Base-by-base conservation (phyloP, 805 yeast genomes). In the Wickerhamiella sergipiensis region DNA sequence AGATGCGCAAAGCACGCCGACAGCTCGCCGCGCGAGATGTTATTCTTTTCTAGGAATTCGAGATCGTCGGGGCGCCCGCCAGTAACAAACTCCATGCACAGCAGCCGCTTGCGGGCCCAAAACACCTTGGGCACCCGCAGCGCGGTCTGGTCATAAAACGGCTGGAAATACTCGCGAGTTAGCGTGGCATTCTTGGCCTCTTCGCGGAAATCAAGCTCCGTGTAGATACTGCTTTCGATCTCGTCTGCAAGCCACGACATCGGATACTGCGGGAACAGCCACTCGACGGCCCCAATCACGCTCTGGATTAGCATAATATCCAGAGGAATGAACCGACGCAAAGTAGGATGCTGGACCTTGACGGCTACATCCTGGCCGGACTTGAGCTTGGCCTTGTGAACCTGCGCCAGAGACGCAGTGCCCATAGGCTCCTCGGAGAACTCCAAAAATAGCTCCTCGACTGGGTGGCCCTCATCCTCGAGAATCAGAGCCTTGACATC, bases 161-260 rank as follows among this genome's bases (percentile, higher is more conserved):
- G 64, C 47, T 69, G 62, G 64, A 92, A 92, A 63, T 85, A 81
- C 44, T 74, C 71, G 10, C 74, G 74, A 0, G 97, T 87, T n/a
- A 68, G 71, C 24, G 66, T 64, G 1, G 97, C 86, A 65, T 92
- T 90, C 50, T 70, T 67, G 1, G 96, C 96, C 64, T 92, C 99
- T 57, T 81, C 80, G 12, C 76, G 74, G 67, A 92, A 92, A 67
- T 92, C 87, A 46, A 92, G 72, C 65, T 92, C 99, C n/a, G 85
- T 88, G 62, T 74, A 88, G 49, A 92, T 88, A 1, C 95, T 85
- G 33, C 73, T 73, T 60, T 85, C 86, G 65, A 92, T 71, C 66
- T 92, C 98, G 52, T 92, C 96, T 13, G 95, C 86, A n/a, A 92
- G 72, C 98, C 98, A 92, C 3, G 82, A 78, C 57, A 94, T 67